Conservation (phyloP, 345 rosid genomes). For the Hirschfeldia incana region DNA sequence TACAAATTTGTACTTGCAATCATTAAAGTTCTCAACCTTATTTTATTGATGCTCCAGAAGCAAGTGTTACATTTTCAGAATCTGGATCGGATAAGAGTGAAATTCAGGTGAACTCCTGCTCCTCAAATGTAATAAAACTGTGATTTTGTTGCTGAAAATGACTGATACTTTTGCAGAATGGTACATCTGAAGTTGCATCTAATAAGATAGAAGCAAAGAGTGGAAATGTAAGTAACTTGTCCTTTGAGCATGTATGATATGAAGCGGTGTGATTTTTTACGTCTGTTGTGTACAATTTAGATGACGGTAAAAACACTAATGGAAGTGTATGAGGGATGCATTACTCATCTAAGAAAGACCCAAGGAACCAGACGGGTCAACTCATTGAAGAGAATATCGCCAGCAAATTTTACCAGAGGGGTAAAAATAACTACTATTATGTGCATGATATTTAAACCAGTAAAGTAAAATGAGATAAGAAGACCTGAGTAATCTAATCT, state of each 20-base stretch:
- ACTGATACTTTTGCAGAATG: slow-evolving; percentile 29
- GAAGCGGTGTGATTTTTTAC: slow-evolving; percentile 11
- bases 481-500: slow-evolving; percentile 4
- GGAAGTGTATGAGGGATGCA: slow-evolving; percentile 72
- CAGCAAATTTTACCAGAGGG: slow-evolving; percentile 89
- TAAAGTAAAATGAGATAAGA: not conserved
- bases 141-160: slow-evolving; percentile 13
- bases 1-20: slow-evolving; percentile 14
- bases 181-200: slow-evolving; percentile 32
- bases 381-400: slow-evolving; percentile 78
- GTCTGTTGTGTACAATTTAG: slow-evolving; percentile 38
- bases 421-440: slow-evolving; percentile 31
- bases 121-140: slow-evolving; percentile 4
- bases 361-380: slow-evolving; percentile 60
- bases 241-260: not conserved
- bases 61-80: slow-evolving; percentile 48
- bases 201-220: slow-evolving; percentile 44
- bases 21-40: slow-evolving; percentile 8
- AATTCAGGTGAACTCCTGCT: slow-evolving; percentile 50
- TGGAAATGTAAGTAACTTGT: slow-evolving; percentile 53
- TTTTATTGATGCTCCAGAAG: slow-evolving; percentile 48
- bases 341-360: slow-evolving; percentile 56
- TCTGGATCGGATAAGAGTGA: slow-evolving; percentile 50
- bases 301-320: slow-evolving; percentile 71
- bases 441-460: not conserved